phyloP scores from a whole-genome alignment of 2,329 filamentous ascomycete species.

The Pyrenophora graminea region DNA sequence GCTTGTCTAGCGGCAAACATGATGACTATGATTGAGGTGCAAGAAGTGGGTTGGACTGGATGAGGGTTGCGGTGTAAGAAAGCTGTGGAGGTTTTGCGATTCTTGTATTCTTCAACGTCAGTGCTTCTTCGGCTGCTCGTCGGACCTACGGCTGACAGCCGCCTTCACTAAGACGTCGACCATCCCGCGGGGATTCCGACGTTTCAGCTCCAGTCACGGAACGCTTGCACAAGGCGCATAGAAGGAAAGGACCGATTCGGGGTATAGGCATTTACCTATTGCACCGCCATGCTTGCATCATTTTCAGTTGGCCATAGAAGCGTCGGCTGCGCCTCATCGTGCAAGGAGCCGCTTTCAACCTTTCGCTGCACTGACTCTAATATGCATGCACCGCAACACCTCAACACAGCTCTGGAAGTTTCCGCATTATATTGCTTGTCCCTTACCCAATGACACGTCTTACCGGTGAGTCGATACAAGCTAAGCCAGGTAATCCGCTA shows the following conservation, averaged over 20 bases:
- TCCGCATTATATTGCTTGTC: neutral
- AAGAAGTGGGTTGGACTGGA: slow-evolving; percentile 34
- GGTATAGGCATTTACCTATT: no score
- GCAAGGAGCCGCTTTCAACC: neutral
- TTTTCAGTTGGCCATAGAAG: no score
- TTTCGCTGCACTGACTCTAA: no score
- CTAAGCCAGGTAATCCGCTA: neutral
- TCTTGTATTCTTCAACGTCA: slow-evolving; percentile 21
- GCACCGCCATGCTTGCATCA: no score
- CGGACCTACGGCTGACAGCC: slow-evolving; percentile 26
- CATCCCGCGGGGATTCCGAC: slow-evolving; percentile 2
- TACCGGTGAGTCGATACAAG: slow-evolving; percentile 6
- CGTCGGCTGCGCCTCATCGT: neutral
- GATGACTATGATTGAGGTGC: slow-evolving; percentile 26
- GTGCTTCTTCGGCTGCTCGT: slow-evolving; percentile 25
- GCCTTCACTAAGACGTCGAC: slow-evolving; percentile 10
- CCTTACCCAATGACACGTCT: neutral
- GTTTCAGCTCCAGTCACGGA: neutral
- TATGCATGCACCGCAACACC: neutral
- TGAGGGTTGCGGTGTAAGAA: slow-evolving; percentile 18
- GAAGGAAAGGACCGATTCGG: neutral
- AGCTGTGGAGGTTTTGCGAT: slow-evolving; percentile 32
- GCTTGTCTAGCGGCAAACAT: slow-evolving; percentile 71
- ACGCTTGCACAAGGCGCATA: neutral
- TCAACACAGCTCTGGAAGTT: neutral